A percentile compares a stretch with the other conserved stretches of the same genome.
Evolutionary conservation across 1,284 basidiomycete genomes (phyloP).

Genomic region (Boletus mariae): DNA sequence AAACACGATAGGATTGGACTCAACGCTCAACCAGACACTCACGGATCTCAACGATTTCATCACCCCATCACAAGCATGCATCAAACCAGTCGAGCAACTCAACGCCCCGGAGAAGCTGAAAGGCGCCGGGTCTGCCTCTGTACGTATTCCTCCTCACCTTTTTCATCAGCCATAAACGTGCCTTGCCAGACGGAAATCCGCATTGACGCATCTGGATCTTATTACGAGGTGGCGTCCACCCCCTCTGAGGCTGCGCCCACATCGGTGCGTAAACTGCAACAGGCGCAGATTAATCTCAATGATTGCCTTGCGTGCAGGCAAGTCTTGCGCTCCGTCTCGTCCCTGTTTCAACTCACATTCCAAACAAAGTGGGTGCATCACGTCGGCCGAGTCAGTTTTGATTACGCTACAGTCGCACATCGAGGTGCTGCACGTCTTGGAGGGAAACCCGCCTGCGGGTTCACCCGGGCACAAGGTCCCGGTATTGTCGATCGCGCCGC

Average conservation of each 20-base stretch:
- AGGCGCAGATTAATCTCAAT: slow-evolving; percentile 93
- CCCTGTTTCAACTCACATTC: slow-evolving; percentile 5
- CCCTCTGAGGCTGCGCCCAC: slow-evolving; percentile 22
- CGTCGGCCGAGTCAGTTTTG: slow-evolving; percentile 94
- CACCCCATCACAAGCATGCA: slow-evolving; percentile 95
- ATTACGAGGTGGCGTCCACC: slow-evolving; percentile 65
- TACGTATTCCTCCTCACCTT: slow-evolving; percentile 32
- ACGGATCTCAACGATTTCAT: slow-evolving; percentile 99
- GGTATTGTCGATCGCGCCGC: slow-evolving; percentile 87
- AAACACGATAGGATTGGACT: slow-evolving; percentile 1
- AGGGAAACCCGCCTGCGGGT: slow-evolving; percentile 46
- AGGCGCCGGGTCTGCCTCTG: slow-evolving; percentile 57
- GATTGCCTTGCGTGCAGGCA: slow-evolving; percentile 92
- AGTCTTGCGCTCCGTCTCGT: slow-evolving; percentile 21
- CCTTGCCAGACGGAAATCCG: slow-evolving; percentile 76
- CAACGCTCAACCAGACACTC: slow-evolving; percentile 54
- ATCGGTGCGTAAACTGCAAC: slow-evolving; percentile 64
- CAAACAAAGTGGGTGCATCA: slow-evolving; percentile 84
- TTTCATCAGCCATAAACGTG: not conserved
- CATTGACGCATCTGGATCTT: slow-evolving; percentile 76
- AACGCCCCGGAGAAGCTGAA: slow-evolving; percentile 42
- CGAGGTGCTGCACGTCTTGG: slow-evolving; percentile 81
- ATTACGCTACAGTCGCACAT: slow-evolving; percentile 96
- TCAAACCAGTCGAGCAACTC: slow-evolving; percentile 86
- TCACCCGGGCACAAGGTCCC: slow-evolving; percentile 52